A percentile compares a stretch with the other conserved stretches of the same genome.
Conservation (phyloP, 257 asterid genomes). For the Fraxinus cuspidata region DNA sequence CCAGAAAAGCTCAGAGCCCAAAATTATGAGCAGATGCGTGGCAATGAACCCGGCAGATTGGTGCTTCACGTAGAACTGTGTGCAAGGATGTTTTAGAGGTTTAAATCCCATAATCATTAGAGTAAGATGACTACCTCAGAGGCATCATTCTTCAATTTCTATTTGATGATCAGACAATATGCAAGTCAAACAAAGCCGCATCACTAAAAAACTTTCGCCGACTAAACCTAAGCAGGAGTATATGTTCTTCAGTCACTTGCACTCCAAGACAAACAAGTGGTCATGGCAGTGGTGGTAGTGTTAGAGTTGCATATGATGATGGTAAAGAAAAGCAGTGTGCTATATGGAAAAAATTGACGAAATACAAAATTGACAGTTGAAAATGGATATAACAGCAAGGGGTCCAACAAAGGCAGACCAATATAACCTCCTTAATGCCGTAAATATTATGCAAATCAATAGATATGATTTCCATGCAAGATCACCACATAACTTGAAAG, state of each 20-base stretch:
- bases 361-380: background rate
- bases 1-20: slow-evolving; percentile 11
- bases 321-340: slow-evolving; percentile 5
- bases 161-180: background rate
- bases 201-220: background rate
- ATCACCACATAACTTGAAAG: slow-evolving; percentile 24
- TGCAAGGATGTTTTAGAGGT: background rate
- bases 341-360: background rate
- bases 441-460: slow-evolving; percentile 17
- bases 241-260: slow-evolving; percentile 11
- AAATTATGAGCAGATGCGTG: background rate
- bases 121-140: background rate
- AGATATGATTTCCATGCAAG: slow-evolving; percentile 23
- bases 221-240: background rate
- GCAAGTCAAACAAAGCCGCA: background rate
- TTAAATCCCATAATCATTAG: background rate
- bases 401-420: background rate
- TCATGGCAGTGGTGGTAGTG: slow-evolving; percentile 12
- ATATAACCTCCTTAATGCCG: slow-evolving; percentile 11
- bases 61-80: background rate
- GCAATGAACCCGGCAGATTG: slow-evolving; percentile 7
- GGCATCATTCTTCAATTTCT: background rate
- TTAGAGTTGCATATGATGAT: background rate
- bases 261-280: background rate
- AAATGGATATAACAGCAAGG: background rate